Base-by-base conservation (phyloP, 2,329 filamentous ascomycete genomes). In the Colletotrichum sp. region DNA sequence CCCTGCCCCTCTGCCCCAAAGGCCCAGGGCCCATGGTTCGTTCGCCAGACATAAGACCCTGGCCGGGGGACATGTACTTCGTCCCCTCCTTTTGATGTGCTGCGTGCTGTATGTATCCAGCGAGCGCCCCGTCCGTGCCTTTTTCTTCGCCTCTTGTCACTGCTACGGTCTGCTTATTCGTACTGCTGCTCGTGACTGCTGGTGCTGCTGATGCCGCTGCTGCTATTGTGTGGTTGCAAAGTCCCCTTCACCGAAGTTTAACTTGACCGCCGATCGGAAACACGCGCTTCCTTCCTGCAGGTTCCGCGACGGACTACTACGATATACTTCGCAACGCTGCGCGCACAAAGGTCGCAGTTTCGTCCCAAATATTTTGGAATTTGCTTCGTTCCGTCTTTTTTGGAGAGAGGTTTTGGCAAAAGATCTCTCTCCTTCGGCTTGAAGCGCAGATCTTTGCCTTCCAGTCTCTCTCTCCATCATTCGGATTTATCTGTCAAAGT, bases 191-290 rank as follows among this genome's bases (percentile, higher is more conserved):
- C 26, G 39, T 55, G 16, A 18, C 39, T 32, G 65, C 26, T 32
- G 59, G 24, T 28, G 21, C 28, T 63, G 59, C 30, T 28, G 21
- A 30, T 55, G 26, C 26, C 10, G 65, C 26, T 32, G 59, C 30
- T 28, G 21, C 28, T 63, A 28, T 67, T 63, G 44, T 21, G 44
- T 52, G 44, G 44, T 52, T 52, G 44, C 44, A 52, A 52, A 52
- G 44, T 52, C 10, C 44, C n/a, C 32, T 63, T 63, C 68, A 68
- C 57, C 73, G 44, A 76, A 68, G 57, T 39, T 64, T 73, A 73
- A 60, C 73, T 68, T 64, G 70, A 73, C 73, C 73, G 64, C 73
- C 64, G 70, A 68, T 68, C 73, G 57, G 64, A 64, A 62, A 67
- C 62, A 32, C 18, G 44, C 44, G 44, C 21, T 49, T 52, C 32